Evolutionary conservation across 805 yeast species (phyloP).

Genomic region (Yamadazyma kitorensis): DNA sequence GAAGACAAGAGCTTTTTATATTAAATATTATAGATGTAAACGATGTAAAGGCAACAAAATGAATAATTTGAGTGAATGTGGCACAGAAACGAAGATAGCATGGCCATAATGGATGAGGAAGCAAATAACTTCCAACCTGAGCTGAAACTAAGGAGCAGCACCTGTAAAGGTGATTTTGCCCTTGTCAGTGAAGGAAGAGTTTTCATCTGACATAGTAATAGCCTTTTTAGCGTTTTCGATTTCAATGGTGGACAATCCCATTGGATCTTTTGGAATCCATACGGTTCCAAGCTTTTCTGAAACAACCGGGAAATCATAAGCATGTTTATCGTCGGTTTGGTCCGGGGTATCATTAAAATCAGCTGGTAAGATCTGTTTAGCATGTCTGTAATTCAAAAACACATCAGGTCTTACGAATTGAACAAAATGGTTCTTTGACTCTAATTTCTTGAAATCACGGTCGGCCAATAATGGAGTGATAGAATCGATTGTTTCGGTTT

Average conservation of each 20-base stretch:
- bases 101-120: too few relatives aligned
- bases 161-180: conserved; percentile 33
- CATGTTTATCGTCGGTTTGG: conserved; percentile 48
- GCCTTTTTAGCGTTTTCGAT: conserved; percentile 54
- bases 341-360: conserved; percentile 33
- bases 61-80: too few relatives aligned
- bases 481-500: conserved; percentile 10
- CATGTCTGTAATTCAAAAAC: conserved; percentile 45
- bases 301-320: conserved; percentile 77
- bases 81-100: too few relatives aligned
- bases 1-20: too few relatives aligned
- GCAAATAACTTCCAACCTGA: too few relatives aligned
- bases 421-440: conserved; percentile 42
- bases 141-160: conserved; percentile 26
- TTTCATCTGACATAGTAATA: conserved; percentile 64
- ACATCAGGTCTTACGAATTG: conserved; percentile 59
- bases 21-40: too few relatives aligned
- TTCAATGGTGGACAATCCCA: conserved; percentile 69
- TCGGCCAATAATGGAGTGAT: conserved; percentile 66
- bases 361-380: conserved; percentile 33
- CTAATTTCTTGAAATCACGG: conserved; percentile 45
- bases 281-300: conserved; percentile 66
- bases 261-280: conserved; percentile 90
- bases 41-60: too few relatives aligned
- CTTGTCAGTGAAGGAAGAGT: conserved; percentile 49